A percentile compares a stretch with the other conserved stretches of the same genome.
Conservation (phyloP, 179 eudicot genomes). For the Actinidia polygama region DNA sequence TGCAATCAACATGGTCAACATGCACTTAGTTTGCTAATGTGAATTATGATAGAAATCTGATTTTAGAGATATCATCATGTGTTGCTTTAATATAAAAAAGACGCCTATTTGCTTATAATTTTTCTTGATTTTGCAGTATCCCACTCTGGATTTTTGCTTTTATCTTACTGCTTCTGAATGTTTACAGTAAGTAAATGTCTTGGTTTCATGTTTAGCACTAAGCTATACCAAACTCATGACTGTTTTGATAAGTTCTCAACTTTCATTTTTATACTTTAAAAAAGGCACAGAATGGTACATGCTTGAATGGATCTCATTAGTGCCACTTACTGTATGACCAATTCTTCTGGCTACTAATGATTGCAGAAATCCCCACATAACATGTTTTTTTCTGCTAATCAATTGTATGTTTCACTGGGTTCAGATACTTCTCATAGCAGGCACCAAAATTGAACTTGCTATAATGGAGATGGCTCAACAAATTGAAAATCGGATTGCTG, state of each 20-base stretch:
- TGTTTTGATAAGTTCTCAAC: neutral
- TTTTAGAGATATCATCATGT: no score
- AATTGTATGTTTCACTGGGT: neutral
- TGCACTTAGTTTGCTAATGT: no score
- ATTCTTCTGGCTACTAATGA: neutral
- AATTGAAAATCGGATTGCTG: slow-evolving; percentile 48
- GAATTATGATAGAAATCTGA: no score
- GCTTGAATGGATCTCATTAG: slow-evolving; percentile 32
- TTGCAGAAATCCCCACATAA: slow-evolving; percentile 14
- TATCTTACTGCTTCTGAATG: slow-evolving; percentile 40
- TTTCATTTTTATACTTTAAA: neutral
- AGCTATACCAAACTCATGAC: no score
- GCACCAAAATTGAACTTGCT: slow-evolving; percentile 61
- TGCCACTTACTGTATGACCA: slow-evolving; percentile 45
- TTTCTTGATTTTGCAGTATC: slow-evolving; percentile 28
- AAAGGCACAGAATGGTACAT: slow-evolving; percentile 44
- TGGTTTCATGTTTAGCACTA: no score
- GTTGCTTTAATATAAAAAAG: no score
- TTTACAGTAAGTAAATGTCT: slow-evolving; percentile 32
- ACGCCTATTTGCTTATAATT: neutral
- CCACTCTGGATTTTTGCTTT: slow-evolving; percentile 47
- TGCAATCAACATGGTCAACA: no score
- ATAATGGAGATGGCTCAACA: slow-evolving; percentile 67
- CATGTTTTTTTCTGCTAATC: no score
- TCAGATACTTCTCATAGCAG: slow-evolving; percentile 55